A percentile compares a stretch with the other conserved stretches of the same genome.
These are phyloP conservation scores for Hyphopichia burtonii DNA, from an alignment of 1,139 yeast genomes.

Conservation along the genomic window DNA sequence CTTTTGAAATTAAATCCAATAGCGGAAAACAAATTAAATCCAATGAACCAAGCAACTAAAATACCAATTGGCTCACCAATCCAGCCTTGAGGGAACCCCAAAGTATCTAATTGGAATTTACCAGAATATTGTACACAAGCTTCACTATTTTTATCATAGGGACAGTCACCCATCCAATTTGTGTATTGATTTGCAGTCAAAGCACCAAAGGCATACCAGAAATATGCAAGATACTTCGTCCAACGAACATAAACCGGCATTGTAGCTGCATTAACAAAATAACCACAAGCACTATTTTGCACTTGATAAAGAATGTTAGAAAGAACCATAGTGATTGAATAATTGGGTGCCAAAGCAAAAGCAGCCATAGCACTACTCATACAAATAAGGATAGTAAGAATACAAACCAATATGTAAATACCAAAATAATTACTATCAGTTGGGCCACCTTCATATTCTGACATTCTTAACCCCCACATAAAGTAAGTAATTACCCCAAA, in stretches of 20 bases:
- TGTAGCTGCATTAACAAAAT: constrained; percentile 67
- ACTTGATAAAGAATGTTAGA: constrained; percentile 66
- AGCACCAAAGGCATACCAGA: constrained; percentile 80
- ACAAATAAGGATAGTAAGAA: constrained; percentile 57
- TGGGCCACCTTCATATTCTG: constrained; percentile 15
- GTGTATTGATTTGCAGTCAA: constrained; percentile 64
- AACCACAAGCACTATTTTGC: constrained; percentile 80
- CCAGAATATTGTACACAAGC: constrained; percentile 51
- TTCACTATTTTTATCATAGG: constrained; percentile 25
- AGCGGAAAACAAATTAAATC: constrained; percentile 51
- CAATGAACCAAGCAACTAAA: constrained; percentile 58
- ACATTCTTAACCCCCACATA: constrained; percentile 68
- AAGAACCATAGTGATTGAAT: constrained; percentile 61
- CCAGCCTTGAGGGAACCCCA: constrained; percentile 70
- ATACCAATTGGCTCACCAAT: constrained; percentile 63
- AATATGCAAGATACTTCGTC: constrained; percentile 72
- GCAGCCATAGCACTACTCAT: constrained; percentile 56
- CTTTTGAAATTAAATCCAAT: constrained; percentile 45
- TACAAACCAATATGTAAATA: constrained; percentile 55
- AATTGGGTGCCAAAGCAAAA: constrained; percentile 63
- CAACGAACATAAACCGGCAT: constrained; percentile 88
- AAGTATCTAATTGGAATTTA: constrained; percentile 46
- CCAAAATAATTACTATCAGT: constrained; percentile 48
- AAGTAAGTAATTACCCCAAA: constrained; percentile 66
- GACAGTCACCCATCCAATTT: constrained; percentile 59